phyloP scores from a whole-genome alignment of 176 grass and related monocot species.

The Carex pumila region DNA sequence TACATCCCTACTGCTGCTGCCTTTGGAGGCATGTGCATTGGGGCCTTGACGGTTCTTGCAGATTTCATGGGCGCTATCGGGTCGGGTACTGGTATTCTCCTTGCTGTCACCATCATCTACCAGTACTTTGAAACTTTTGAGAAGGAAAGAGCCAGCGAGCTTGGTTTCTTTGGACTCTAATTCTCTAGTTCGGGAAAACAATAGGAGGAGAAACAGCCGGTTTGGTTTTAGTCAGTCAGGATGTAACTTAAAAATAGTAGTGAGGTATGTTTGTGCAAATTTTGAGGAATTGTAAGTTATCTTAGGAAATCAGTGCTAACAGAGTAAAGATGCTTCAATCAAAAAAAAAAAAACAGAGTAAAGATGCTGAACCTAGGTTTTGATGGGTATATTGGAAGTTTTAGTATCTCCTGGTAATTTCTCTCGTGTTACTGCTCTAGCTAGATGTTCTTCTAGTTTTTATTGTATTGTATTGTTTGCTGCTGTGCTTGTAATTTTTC shows the following conservation, averaged over 20 bases:
- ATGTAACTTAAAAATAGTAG: not conserved
- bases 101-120: constrained; percentile 93
- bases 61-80: constrained; percentile 97
- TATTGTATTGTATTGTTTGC: not conserved
- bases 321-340: not conserved
- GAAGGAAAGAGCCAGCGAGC: constrained; percentile 84
- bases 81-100: constrained; percentile 89
- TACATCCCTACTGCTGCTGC: constrained; percentile 96
- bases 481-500: not conserved
- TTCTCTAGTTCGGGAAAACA: not conserved
- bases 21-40: constrained; percentile 90
- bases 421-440: not conserved
- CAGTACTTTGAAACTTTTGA: constrained; percentile 94
- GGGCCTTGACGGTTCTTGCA: constrained; percentile 81
- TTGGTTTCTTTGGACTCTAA: constrained; percentile 93
- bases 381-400: not conserved
- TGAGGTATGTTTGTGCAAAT: not conserved
- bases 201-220: not conserved
- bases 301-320: not conserved
- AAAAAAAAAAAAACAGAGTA: no score
- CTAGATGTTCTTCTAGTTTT: not conserved
- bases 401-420: not conserved
- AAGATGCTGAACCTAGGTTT: not conserved
- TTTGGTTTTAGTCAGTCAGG: not conserved
- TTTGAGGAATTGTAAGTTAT: not conserved